Evolutionary conservation across 768 basidiomycete genomes (phyloP).

Genomic region (Auricularia sp.): DNA sequence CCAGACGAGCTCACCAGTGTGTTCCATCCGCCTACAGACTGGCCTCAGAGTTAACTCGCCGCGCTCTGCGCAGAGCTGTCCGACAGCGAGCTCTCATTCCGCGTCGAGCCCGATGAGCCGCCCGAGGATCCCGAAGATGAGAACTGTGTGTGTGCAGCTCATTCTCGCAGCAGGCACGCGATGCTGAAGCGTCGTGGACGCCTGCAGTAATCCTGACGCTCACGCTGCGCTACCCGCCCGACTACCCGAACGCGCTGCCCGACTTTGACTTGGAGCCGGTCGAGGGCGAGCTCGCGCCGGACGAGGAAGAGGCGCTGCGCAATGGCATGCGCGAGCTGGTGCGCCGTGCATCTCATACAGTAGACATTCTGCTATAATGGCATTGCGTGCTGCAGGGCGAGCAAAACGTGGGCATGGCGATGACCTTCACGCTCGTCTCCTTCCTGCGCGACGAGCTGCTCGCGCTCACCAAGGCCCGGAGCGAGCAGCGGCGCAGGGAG

Average conservation of each 20-base stretch:
- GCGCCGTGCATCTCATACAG: slow-evolving; percentile 29
- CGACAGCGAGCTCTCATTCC: slow-evolving; percentile 71
- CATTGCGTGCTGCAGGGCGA: slow-evolving; percentile 41
- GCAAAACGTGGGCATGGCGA: slow-evolving; percentile 90
- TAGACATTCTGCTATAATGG: background rate
- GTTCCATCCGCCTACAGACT: slow-evolving; percentile 31
- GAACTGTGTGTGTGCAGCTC: slow-evolving; percentile 16
- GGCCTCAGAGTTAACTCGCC: slow-evolving; percentile 34
- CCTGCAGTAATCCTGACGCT: slow-evolving; percentile 61
- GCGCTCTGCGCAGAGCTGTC: slow-evolving; percentile 61
- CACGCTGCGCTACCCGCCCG: slow-evolving; percentile 64
- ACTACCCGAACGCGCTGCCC: slow-evolving; percentile 80
- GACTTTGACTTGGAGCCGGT: slow-evolving; percentile 53
- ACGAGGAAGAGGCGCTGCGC: slow-evolving; percentile 44
- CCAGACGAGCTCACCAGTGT: slow-evolving; percentile 86
- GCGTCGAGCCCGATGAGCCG: slow-evolving; percentile 77
- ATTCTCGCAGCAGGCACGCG: too few species aligned
- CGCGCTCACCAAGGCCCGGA: slow-evolving; percentile 48
- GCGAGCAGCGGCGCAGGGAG: slow-evolving; percentile 44
- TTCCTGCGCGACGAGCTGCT: slow-evolving; percentile 74
- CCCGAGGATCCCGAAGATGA: slow-evolving; percentile 46
- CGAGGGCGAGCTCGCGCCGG: slow-evolving; percentile 40
- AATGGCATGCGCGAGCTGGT: slow-evolving; percentile 47
- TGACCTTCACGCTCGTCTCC: slow-evolving; percentile 91
- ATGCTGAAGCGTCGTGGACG: too few species aligned